phyloP scores from a whole-genome alignment of 768 basidiomycete species.

The Trametes cinnabarina region DNA sequence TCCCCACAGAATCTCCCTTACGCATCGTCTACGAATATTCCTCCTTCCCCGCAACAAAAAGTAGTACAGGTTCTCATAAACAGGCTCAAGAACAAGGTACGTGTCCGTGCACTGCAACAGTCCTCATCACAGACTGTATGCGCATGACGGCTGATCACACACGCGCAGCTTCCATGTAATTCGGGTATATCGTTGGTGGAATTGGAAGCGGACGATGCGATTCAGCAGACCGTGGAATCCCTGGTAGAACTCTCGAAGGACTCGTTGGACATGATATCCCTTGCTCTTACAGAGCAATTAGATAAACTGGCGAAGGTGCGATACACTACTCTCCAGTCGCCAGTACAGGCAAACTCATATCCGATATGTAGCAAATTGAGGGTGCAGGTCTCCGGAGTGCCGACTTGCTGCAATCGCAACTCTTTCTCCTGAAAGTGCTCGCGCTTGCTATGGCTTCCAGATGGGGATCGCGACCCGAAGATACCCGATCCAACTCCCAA shows the following conservation, averaged over 20 bases:
- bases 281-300: constrained; percentile 71
- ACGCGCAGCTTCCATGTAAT: constrained; percentile 72
- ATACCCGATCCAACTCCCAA: constrained; percentile 41
- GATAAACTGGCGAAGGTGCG: constrained; percentile 75
- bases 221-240: constrained; percentile 73
- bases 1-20: constrained; percentile 29
- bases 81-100: constrained; percentile 77
- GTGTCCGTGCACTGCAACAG: constrained; percentile 13
- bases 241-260: constrained; percentile 77
- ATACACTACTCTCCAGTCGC: background rate
- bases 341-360: background rate
- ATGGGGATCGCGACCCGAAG: constrained; percentile 54
- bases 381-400: constrained; percentile 51
- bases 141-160: background rate
- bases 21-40: constrained; percentile 26
- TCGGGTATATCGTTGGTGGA: constrained; percentile 73
- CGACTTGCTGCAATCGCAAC: constrained; percentile 81
- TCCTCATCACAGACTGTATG: background rate
- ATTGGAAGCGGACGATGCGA: constrained; percentile 73
- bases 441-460: constrained; percentile 75
- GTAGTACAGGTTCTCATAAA: constrained; percentile 78
- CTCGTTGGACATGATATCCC: constrained; percentile 77
- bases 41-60: constrained; percentile 71
- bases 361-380: constrained; percentile 48
- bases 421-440: constrained; percentile 82